Conservation (phyloP, 2,329 filamentous ascomycete genomes). For the Drechslerella dactyloides region DNA sequence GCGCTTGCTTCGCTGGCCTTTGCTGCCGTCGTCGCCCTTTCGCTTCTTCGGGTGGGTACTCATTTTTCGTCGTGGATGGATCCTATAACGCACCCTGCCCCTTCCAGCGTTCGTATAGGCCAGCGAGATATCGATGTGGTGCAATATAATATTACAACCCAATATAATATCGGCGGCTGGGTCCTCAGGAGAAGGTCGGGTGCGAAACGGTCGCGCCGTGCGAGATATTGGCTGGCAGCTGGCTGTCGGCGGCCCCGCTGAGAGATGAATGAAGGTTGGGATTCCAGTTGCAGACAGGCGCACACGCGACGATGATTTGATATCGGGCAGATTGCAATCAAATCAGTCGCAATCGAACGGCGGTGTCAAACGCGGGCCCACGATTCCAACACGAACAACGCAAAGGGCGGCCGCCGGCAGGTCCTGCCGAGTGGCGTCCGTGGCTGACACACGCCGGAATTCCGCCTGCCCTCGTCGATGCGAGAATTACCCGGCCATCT, state of each 20-base stretch:
- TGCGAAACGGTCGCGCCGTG: slow-evolving; percentile 1
- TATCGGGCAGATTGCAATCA: slow-evolving; percentile 32
- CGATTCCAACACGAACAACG: slow-evolving; percentile 49
- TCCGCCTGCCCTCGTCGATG: background rate
- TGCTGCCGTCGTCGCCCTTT: slow-evolving; percentile 46
- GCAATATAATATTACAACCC: background rate
- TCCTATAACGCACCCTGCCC: too few species aligned
- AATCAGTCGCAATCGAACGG: too few species aligned
- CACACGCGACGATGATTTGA: slow-evolving; percentile 43
- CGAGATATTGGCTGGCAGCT: background rate
- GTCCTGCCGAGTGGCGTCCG: slow-evolving; percentile 43
- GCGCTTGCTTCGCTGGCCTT: slow-evolving; percentile 37
- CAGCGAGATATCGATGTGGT: too few species aligned
- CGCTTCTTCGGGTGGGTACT: slow-evolving; percentile 46
- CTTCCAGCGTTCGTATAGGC: too few species aligned
- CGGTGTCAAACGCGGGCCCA: too few species aligned
- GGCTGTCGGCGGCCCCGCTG: background rate
- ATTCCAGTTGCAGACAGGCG: too few species aligned
- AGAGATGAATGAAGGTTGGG: background rate
- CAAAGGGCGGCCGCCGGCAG: slow-evolving; percentile 22
- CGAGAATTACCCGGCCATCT: background rate
- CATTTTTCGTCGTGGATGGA: too few species aligned
- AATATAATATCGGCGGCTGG: background rate
- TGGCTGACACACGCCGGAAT: slow-evolving; percentile 37
- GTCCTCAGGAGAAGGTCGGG: background rate